These are phyloP conservation scores for Globisporangium viniferum DNA, from an alignment of 352 stramenopile species.

Conservation along the genomic window DNA sequence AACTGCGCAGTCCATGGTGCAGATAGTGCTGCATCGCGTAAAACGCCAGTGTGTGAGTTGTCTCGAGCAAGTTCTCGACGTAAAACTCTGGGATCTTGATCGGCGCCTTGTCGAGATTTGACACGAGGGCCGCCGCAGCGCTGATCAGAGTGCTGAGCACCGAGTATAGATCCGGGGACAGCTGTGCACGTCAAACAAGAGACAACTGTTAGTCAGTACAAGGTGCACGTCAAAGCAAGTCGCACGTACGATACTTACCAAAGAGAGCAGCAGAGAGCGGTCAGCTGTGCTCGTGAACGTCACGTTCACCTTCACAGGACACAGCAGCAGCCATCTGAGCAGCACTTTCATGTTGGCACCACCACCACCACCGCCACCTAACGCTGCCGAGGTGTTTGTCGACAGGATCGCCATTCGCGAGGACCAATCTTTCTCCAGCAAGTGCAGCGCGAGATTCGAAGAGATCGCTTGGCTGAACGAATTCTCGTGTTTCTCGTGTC, in stretches of 20 bases:
- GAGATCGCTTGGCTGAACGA: conserved; percentile 1
- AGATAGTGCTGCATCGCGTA: conserved; percentile 88
- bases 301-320: conserved; percentile 83
- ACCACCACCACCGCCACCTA: conserved; percentile 24
- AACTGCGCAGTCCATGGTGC: conserved; percentile 76
- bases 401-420: conserved; percentile 38
- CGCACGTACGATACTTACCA: conserved; percentile 31
- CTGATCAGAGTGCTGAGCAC: conserved; percentile 79
- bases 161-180: conserved; percentile 81
- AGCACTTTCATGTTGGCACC: conserved; percentile 72
- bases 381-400: conserved; percentile 25
- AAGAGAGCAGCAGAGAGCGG: conserved; percentile 72
- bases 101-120: conserved; percentile 82
- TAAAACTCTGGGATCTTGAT: conserved; percentile 90
- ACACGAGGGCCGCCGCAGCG: conserved; percentile 73
- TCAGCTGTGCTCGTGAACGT: conserved; percentile 87
- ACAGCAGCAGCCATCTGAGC: conserved; percentile 75
- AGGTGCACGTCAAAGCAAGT: neutral
- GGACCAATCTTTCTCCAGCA: conserved; percentile 60
- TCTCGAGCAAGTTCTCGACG: conserved; percentile 86
- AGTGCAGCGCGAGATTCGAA: conserved; percentile 47
- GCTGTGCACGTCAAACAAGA: conserved; percentile 18
- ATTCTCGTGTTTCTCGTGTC: conserved; percentile 12
- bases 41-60: conserved; percentile 77
- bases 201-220: conserved; percentile 7